Percentiles rank a stretch among this genome's conserved stretches.
phyloP scores from a whole-genome alignment of 345 rosid genomes.

The Aquilaria sinensis region DNA sequence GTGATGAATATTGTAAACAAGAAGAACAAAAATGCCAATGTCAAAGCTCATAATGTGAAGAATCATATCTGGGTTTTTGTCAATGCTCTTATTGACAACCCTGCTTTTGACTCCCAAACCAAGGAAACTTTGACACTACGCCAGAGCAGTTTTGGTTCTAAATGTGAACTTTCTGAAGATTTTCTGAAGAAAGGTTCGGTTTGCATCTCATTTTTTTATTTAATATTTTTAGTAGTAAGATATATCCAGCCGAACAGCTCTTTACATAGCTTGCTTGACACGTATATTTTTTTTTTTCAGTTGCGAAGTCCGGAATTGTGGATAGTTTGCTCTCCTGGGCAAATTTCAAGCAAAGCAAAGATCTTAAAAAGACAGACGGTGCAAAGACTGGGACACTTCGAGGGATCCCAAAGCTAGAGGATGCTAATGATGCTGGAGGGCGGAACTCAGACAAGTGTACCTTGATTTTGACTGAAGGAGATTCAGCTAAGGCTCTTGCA shows the following conservation, averaged over 20 bases:
- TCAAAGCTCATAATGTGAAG: slow-evolving; percentile 82
- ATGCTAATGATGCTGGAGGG: slow-evolving; percentile 93
- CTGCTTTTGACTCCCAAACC: slow-evolving; percentile 99
- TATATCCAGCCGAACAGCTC: slow-evolving; percentile 35
- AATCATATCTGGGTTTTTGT: slow-evolving; percentile 95
- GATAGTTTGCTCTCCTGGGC: slow-evolving; percentile 91
- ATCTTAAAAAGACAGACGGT: slow-evolving; percentile 91
- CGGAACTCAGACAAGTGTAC: slow-evolving; percentile 70
- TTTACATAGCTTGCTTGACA: too few species aligned
- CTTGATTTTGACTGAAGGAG: slow-evolving; percentile 96
- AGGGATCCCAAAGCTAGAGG: slow-evolving; percentile 74
- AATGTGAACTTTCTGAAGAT: slow-evolving; percentile 82
- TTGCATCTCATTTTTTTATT: slow-evolving; percentile 7
- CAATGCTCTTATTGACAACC: slow-evolving; percentile 93
- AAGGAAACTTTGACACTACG: slow-evolving; percentile 97
- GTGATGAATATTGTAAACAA: slow-evolving; percentile 69
- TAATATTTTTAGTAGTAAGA: not conserved
- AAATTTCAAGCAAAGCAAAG: slow-evolving; percentile 73
- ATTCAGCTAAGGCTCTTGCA: slow-evolving; percentile 95
- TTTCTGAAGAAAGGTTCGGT: slow-evolving; percentile 76
- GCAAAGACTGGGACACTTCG: slow-evolving; percentile 53
- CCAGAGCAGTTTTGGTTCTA: slow-evolving; percentile 91
- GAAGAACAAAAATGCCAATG: slow-evolving; percentile 74
- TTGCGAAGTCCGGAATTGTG: slow-evolving; percentile 73
- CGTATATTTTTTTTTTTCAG: slow-evolving; percentile 34